Conservation (phyloP, 352 stramenopile species). For the Pythium biforme region DNA sequence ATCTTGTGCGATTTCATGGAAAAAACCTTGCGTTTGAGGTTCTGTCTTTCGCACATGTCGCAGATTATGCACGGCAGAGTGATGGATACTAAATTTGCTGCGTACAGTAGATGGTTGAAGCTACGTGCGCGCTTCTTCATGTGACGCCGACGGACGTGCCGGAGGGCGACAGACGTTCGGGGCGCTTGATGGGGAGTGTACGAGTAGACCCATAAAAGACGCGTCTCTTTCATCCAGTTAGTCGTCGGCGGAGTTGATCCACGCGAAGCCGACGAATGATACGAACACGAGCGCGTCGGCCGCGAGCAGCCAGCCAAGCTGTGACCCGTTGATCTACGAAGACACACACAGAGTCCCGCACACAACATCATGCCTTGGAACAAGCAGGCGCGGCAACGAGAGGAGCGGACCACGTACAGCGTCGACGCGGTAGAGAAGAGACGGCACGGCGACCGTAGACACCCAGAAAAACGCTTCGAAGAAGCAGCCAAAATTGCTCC, state of each 20-base stretch:
- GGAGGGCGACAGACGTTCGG: too few species aligned
- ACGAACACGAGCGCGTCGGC: conserved; percentile 60
- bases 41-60: conserved; percentile 8
- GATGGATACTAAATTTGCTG: not conserved
- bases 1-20: conserved; percentile 6
- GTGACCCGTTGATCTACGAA: conserved; percentile 52
- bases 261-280: conserved; percentile 54
- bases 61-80: conserved; percentile 4
- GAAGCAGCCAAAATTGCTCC: conserved; percentile 69
- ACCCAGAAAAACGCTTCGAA: conserved; percentile 76
- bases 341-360: not conserved
- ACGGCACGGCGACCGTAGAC: conserved; percentile 56
- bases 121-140: not conserved
- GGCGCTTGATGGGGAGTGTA: too few species aligned
- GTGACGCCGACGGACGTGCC: too few species aligned
- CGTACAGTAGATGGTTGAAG: too few species aligned
- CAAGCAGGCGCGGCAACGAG: not conserved
- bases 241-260: conserved; percentile 32
- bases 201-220: too few species aligned
- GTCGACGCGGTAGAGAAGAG: conserved; percentile 61
- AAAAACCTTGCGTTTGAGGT: conserved; percentile 4
- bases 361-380: too few species aligned
- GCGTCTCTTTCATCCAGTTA: too few species aligned
- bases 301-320: conserved; percentile 60
- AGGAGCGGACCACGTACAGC: conserved; percentile 33